Evolutionary conservation across 306 rosid species (phyloP).

Genomic region (Lathyrus aphaca): DNA sequence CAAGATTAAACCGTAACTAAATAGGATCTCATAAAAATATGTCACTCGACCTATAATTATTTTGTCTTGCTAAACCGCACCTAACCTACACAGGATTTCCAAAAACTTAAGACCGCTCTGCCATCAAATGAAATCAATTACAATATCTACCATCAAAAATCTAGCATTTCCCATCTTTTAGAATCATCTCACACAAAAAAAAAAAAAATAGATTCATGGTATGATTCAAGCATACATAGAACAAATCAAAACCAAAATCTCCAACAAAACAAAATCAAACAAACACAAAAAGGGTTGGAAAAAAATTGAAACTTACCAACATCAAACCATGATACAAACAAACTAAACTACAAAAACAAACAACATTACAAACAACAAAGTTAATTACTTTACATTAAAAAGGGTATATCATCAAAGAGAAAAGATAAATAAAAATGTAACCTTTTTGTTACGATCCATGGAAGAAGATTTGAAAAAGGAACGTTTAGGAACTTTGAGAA

Average conservation of each 20-base stretch:
- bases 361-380: conserved; percentile 2
- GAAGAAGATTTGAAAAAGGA: conserved; percentile 31
- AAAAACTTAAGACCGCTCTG: too few relatives aligned
- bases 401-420: background rate
- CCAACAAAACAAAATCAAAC: conserved; percentile 28
- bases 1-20: too few relatives aligned
- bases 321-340: conserved; percentile 8
- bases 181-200: background rate
- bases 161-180: conserved; percentile 10
- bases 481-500: conserved; percentile 31
- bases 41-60: too few relatives aligned
- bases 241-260: conserved; percentile 21
- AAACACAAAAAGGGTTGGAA: background rate
- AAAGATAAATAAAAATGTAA: background rate
- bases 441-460: conserved; percentile 50
- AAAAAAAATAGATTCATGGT: background rate
- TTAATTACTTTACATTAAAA: background rate
- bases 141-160: conserved; percentile 20
- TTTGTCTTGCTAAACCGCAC: too few relatives aligned
- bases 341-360: conserved; percentile 6
- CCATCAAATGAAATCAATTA: conserved; percentile 16
- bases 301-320: conserved; percentile 26
- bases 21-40: too few relatives aligned
- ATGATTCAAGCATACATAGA: background rate
- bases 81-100: too few relatives aligned